Base-by-base conservation (phyloP, 768 basidiomycete species). In the Gloeophyllum trabeum region DNA sequence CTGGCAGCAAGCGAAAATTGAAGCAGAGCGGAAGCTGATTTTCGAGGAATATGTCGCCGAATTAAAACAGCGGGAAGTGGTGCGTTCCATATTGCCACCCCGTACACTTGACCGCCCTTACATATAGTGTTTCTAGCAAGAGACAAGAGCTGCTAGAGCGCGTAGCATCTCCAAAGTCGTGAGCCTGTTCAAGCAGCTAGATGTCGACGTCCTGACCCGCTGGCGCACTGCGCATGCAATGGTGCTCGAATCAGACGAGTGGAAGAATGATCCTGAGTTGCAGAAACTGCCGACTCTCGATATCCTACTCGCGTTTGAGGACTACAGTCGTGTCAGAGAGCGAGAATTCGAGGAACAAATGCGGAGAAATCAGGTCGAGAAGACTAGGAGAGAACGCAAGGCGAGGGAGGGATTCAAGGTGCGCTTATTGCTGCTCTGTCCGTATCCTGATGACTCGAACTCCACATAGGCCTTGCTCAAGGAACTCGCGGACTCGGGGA, bases 21-120 rank as follows among this genome's bases (percentile, higher is more conserved):
- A 90, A 58, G 71, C 84, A 4, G 96, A 99, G 63, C 70, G 93
- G 46, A 79, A 67, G 53, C 69, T 84, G 37, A 77, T 99, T 44
- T 93, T 97, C 43, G 90, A 96, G 42, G 96, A 97, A 60, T 92
- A 92, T 54, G 79, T 94, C 3, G 48, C 70, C 4, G 91, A 91
- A 50, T 67, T 98, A 43, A 89, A 84, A 61, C 75, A 83, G 42
- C 79, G 83, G 44, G 93, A 97, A 68, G 79, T 89, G 72, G 89
- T 92, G 54, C 52, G 83, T 71, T 22, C 13, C 25, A 39, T 18
- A 37, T 34, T 35, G 10, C 28, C 10, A 10, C 28, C 28, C 28
- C n/a, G n/a, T n/a, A n/a, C n/a, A n/a, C n/a, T n/a, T n/a, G n/a
- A n/a, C n/a, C n/a, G n/a, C n/a, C n/a, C n/a, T n/a, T n/a, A n/a